A percentile compares a stretch with the other conserved stretches of the same genome.
Evolutionary conservation across 2,329 filamentous ascomycete species (phyloP).

Genomic region (Paraconiothyrium brasiliense): DNA sequence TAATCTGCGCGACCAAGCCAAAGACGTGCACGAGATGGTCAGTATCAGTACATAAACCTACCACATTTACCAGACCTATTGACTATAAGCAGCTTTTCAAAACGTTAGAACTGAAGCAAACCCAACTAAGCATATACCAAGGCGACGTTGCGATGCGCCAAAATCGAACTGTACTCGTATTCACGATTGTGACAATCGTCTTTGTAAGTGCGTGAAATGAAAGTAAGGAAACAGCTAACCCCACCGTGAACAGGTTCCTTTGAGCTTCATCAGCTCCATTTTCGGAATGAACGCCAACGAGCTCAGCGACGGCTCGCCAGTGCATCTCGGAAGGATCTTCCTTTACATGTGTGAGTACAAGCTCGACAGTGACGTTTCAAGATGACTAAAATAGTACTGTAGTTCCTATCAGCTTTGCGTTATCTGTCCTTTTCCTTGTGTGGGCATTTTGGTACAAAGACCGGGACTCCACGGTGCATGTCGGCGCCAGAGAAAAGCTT

Average conservation of each 20-base stretch:
- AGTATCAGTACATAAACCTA: background rate
- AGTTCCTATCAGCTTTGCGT: background rate
- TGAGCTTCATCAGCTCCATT: constrained; percentile 13
- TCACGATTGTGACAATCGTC: background rate
- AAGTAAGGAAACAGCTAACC: no score
- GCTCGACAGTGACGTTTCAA: no score
- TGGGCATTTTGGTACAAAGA: background rate
- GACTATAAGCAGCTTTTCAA: no score
- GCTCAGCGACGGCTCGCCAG: constrained; percentile 7
- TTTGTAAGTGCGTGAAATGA: no score
- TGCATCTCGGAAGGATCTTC: background rate
- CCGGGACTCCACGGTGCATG: background rate
- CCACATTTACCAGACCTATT: no score
- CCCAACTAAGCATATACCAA: constrained; percentile 8
- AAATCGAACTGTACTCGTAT: background rate
- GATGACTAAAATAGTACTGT: no score
- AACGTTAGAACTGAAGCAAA: constrained; percentile 6
- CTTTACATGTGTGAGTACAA: constrained; percentile 10
- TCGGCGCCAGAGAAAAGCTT: background rate
- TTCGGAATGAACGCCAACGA: constrained; percentile 13
- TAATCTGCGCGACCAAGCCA: constrained; percentile 1
- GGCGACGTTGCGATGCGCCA: background rate
- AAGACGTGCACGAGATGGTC: constrained; percentile 9
- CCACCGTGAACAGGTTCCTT: constrained; percentile 13
- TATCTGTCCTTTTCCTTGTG: background rate